These are phyloP conservation scores for Crotalaria pallida DNA, from an alignment of 306 rosid species.

Conservation along the genomic window DNA sequence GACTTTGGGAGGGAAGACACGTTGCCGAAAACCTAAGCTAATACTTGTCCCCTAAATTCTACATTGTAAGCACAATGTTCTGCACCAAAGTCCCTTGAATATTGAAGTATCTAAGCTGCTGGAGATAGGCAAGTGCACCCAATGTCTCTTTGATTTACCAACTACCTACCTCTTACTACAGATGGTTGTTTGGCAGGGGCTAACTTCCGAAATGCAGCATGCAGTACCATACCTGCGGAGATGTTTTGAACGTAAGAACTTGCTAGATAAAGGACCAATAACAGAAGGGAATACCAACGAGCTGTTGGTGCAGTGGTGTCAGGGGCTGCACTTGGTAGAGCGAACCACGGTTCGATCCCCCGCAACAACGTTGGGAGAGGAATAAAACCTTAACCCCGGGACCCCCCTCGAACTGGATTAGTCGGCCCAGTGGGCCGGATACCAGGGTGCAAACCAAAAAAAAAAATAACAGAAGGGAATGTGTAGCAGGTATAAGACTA, in stretches of 20 bases:
- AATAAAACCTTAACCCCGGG: too few relatives aligned
- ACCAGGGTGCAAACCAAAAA: too few relatives aligned
- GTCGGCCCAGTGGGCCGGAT: too few relatives aligned
- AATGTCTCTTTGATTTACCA: background rate
- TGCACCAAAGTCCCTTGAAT: conserved; percentile 14
- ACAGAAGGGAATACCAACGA: background rate
- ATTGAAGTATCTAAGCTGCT: background rate
- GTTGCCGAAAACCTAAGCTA: conserved; percentile 14
- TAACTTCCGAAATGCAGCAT: conserved; percentile 82
- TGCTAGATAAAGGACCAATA: background rate
- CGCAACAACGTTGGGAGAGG: too few relatives aligned
- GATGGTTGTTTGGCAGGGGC: conserved; percentile 57
- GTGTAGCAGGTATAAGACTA: background rate
- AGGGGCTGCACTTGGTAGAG: too few relatives aligned
- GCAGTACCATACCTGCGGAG: conserved; percentile 57
- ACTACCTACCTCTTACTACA: conserved; percentile 33
- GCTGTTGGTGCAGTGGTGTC: too few relatives aligned
- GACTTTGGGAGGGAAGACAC: background rate
- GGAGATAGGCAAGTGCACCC: background rate
- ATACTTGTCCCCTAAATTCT: background rate
- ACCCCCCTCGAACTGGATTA: too few relatives aligned
- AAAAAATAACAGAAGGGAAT: background rate
- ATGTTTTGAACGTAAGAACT: conserved; percentile 14
- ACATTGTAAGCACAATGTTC: conserved; percentile 19
- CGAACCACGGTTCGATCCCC: too few relatives aligned